Percentiles rank a stretch among this genome's conserved stretches.
phyloP scores from a whole-genome alignment of 768 basidiomycete genomes.

The Podaxis mareebaensis region DNA sequence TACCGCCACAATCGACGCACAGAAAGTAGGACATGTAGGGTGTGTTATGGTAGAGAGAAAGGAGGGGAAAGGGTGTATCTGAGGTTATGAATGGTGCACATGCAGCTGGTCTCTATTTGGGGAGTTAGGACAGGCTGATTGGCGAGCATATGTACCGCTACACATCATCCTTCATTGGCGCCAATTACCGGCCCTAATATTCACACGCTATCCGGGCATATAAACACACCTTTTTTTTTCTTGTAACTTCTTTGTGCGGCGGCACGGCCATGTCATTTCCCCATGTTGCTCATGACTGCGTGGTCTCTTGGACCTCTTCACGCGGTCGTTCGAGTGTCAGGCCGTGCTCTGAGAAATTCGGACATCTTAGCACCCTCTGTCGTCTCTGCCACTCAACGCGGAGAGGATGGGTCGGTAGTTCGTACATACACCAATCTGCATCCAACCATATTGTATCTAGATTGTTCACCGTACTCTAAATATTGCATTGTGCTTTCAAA shows the following conservation, averaged over 20 bases:
- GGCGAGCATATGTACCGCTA: background rate
- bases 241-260: constrained; percentile 66
- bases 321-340: constrained; percentile 86
- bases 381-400: constrained; percentile 43
- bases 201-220: constrained; percentile 33
- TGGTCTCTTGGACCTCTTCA: constrained; percentile 36
- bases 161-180: background rate
- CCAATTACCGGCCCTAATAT: constrained; percentile 37
- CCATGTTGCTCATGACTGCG: constrained; percentile 88
- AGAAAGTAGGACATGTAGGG: constrained; percentile 58
- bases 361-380: constrained; percentile 83
- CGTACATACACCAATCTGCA: constrained; percentile 29
- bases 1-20: constrained; percentile 87
- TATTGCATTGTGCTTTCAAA: constrained; percentile 1
- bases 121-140: background rate
- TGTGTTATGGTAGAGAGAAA: constrained; percentile 19
- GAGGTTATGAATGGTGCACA: background rate
- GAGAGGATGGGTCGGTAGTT: constrained; percentile 82
- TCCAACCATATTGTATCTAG: background rate
- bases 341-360: constrained; percentile 72
- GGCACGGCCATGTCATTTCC: constrained; percentile 73
- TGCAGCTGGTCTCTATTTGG: constrained; percentile 6
- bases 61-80: background rate
- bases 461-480: background rate
- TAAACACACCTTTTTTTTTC: constrained; percentile 11